phyloP scores from a whole-genome alignment of 2,329 filamentous ascomycete genomes.

The Pseudogymnoascus sp. region DNA sequence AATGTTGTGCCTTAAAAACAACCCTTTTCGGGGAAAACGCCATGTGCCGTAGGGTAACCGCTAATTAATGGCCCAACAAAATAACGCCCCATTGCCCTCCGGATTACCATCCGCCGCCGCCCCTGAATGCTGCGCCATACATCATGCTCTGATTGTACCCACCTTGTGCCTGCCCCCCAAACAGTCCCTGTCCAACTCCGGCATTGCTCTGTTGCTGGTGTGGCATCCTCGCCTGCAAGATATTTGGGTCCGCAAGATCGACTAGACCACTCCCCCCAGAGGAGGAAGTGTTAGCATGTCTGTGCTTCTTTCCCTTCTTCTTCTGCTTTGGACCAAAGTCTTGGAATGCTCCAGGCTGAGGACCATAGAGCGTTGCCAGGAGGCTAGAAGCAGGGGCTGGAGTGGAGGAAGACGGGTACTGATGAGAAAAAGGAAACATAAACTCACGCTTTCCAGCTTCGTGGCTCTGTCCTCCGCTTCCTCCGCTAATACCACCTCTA shows the following conservation, averaged over 20 bases:
- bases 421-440: slow-evolving; percentile 84
- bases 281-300: slow-evolving; percentile 99
- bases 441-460: slow-evolving; percentile 98
- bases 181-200: slow-evolving; percentile 81
- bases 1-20: slow-evolving; percentile 27
- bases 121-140: slow-evolving; percentile 64
- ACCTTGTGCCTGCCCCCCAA: slow-evolving; percentile 85
- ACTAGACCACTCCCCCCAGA: slow-evolving; percentile 98
- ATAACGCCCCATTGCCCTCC: slow-evolving; percentile 20
- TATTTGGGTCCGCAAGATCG: slow-evolving; percentile 99
- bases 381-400: slow-evolving; percentile 84
- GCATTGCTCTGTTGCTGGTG: slow-evolving; percentile 75
- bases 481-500: slow-evolving; percentile 47
- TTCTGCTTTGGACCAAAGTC: slow-evolving; percentile 94
- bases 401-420: slow-evolving; percentile 75
- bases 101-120: slow-evolving; percentile 53
- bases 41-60: slow-evolving; percentile 8
- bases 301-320: slow-evolving; percentile 99
- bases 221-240: slow-evolving; percentile 95
- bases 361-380: slow-evolving; percentile 85
- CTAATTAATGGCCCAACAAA: slow-evolving; percentile 12
- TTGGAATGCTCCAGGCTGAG: slow-evolving; percentile 78
- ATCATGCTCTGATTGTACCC: slow-evolving; percentile 86
- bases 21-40: slow-evolving; percentile 20
- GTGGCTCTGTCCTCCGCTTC: slow-evolving; percentile 62